Percentiles rank a stretch among this genome's conserved stretches.
Evolutionary conservation across 495 filamentous ascomycete species (phyloP).

Genomic region (Durotheca rogersii): DNA sequence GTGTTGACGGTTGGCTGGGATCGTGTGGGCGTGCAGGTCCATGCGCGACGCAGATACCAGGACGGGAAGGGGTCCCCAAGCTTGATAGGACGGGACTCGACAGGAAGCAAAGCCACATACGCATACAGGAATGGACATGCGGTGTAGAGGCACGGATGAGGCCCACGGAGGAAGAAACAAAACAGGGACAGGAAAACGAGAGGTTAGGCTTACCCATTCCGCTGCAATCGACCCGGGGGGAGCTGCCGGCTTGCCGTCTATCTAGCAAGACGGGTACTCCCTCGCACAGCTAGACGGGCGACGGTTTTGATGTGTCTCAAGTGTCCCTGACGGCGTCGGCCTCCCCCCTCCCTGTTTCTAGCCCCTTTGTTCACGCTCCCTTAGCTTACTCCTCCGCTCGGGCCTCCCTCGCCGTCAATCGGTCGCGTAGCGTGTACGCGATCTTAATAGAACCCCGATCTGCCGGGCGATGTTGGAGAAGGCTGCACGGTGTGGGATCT

Average conservation of each 20-base stretch:
- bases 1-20: no score
- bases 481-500: not conserved
- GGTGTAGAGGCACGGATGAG: no score
- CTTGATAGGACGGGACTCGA: no score
- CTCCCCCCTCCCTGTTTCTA: not conserved
- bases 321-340: not conserved
- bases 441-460: not conserved
- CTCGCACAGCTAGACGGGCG: slow-evolving; percentile 5
- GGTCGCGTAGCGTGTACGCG: not conserved
- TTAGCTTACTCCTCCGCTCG: slow-evolving; percentile 1
- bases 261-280: slow-evolving; percentile 24
- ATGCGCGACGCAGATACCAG: no score
- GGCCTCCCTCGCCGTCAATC: not conserved
- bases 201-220: slow-evolving; percentile 19
- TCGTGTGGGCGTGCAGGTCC: no score
- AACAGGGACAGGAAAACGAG: not conserved
- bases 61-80: no score
- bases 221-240: slow-evolving; percentile 8
- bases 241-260: slow-evolving; percentile 13
- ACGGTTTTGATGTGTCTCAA: slow-evolving; percentile 1
- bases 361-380: no score
- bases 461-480: slow-evolving; percentile 8
- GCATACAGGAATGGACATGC: no score
- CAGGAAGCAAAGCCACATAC: no score
- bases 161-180: no score